Conservation (phyloP, 2,329 filamentous ascomycete species). For the Xylariales sp. region DNA sequence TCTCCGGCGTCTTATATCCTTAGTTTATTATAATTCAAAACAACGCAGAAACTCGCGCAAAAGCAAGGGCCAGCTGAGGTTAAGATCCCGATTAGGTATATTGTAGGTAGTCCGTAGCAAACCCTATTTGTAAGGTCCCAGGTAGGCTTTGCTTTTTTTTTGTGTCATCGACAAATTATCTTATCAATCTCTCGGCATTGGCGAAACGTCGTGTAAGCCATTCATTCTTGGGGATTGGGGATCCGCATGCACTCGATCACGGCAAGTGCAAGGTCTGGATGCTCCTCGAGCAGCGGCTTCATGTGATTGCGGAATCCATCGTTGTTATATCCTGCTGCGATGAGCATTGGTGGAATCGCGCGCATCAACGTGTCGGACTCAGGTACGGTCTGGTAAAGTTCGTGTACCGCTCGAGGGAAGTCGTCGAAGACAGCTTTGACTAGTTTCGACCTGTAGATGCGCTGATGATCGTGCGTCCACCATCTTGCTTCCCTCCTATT, state of each 20-base stretch:
- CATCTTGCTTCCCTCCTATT: not conserved
- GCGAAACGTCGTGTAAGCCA: not conserved
- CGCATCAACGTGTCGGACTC: conserved; percentile 40
- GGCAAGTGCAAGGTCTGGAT: conserved; percentile 22
- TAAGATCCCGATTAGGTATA: too few species aligned
- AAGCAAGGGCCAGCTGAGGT: too few species aligned
- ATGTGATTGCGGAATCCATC: conserved; percentile 28
- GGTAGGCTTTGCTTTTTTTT: conserved; percentile 7
- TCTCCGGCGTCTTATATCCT: too few species aligned
- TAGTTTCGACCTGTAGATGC: conserved; percentile 24
- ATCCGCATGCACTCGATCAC: conserved; percentile 26
- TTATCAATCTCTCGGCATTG: conserved; percentile 10
- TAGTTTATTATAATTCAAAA: too few species aligned
- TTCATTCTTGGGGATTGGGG: conserved; percentile 11
- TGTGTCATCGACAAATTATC: conserved; percentile 18
- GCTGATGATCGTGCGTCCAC: conserved; percentile 21
- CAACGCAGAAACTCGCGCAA: too few species aligned
- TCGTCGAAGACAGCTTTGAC: conserved; percentile 25
- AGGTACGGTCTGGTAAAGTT: conserved; percentile 43
- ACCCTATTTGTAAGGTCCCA: not conserved
- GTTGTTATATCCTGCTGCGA: conserved; percentile 27
- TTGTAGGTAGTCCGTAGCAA: too few species aligned
- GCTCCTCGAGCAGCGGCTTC: conserved; percentile 25
- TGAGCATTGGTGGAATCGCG: conserved; percentile 31
- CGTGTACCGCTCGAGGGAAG: conserved; percentile 44